Conservation (phyloP, 2,329 filamentous ascomycete genomes). For the Diaporthe vaccinii region DNA sequence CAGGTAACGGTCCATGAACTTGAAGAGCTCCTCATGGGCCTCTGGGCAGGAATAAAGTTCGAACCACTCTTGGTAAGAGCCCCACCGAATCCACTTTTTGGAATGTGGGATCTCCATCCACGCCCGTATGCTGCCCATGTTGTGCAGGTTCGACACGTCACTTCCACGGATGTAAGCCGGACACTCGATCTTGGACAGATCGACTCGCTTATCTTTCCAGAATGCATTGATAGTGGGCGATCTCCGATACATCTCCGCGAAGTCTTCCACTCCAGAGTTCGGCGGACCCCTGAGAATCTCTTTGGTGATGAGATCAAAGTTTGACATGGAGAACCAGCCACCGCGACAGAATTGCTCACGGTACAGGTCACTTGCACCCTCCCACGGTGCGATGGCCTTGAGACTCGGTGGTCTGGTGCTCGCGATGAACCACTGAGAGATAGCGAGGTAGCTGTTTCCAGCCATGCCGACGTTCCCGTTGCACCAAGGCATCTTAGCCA, state of each 20-base stretch:
- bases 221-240: conserved; percentile 51
- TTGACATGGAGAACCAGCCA: conserved; percentile 55
- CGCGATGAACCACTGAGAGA: conserved; percentile 43
- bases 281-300: conserved; percentile 51
- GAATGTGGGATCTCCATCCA: conserved; percentile 52
- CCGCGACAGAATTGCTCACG: conserved; percentile 61
- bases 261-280: conserved; percentile 53
- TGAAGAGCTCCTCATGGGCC: conserved; percentile 52
- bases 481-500: conserved; percentile 49
- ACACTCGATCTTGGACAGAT: conserved; percentile 52
- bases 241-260: conserved; percentile 56
- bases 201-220: conserved; percentile 55
- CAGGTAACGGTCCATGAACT: conserved; percentile 61
- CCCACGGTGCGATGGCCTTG: conserved; percentile 52
- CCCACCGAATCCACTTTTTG: conserved; percentile 58
- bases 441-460: conserved; percentile 48
- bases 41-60: conserved; percentile 55
- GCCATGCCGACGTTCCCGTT: conserved; percentile 51
- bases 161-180: conserved; percentile 53
- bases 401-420: conserved; percentile 38
- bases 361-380: conserved; percentile 61
- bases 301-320: conserved; percentile 57
- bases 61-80: conserved; percentile 58
- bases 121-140: conserved; percentile 53
- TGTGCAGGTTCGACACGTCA: conserved; percentile 51